Percentiles rank a stretch among this genome's conserved stretches.
Conservation (phyloP, 2,329 filamentous ascomycete species). For the Paracorniculantispora psalliotae region DNA sequence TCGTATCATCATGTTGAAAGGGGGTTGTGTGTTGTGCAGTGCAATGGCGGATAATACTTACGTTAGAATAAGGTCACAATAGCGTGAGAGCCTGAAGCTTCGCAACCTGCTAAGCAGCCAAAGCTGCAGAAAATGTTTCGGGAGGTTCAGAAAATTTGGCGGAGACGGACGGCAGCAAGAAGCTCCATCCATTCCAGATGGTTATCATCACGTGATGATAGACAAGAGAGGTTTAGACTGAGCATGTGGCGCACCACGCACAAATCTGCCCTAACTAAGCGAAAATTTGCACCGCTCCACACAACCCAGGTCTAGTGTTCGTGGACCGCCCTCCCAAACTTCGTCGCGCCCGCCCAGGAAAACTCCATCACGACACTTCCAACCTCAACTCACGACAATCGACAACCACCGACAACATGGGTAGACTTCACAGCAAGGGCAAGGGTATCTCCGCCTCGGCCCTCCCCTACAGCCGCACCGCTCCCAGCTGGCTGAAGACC, state of each 20-base stretch:
- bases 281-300: conserved; percentile 38
- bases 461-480: conserved; percentile 90
- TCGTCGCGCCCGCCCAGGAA: conserved; percentile 15
- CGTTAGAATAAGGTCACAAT: neutral
- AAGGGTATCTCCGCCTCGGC: conserved; percentile 98
- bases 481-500: conserved; percentile 97
- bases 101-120: neutral
- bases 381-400: conserved; percentile 33
- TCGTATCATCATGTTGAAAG: conserved; percentile 63
- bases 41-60: conserved; percentile 8
- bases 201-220: conserved; percentile 4
- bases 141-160: conserved; percentile 4
- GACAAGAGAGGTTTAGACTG: neutral
- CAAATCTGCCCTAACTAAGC: conserved; percentile 41
- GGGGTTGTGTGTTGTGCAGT: conserved; percentile 1
- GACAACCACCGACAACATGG: conserved; percentile 61
- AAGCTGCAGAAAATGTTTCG: neutral
- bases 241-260: neutral
- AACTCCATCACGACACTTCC: conserved; percentile 25
- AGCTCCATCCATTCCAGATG: conserved; percentile 18
- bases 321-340: conserved; percentile 5
- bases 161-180: conserved; percentile 5
- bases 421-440: conserved; percentile 98
- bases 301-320: conserved; percentile 24
- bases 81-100: neutral